Evolutionary conservation across 306 rosid genomes (phyloP), one percentile per base, ranked within the genome.

Genomic region (Cicer pinnatifidum): DNA sequence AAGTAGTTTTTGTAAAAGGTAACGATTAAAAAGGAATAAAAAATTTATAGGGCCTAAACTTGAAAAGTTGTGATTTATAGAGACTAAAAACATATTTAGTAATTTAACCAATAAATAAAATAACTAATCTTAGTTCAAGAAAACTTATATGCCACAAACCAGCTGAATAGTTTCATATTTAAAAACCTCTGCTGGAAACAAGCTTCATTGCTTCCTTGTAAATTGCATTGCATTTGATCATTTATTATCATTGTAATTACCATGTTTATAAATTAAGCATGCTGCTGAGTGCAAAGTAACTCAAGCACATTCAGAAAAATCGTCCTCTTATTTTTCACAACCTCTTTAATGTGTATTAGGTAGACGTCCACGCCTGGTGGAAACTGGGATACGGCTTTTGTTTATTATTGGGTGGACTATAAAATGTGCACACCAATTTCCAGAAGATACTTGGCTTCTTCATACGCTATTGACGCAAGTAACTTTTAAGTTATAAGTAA

Each of bases 361-460:
- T 67, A 37, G 60, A 71, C 35, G 47, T n/a, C 23, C 47, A 41
- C 10, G 7, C 40, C 54, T 23, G 45, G 73, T 15, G 7, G 9
- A 65, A 71, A 48, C 19, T 13, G 12, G 48, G 48, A 52, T 43
- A 44, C 41, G 65, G 20, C 23, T 51, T 78, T 43, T 60, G 37
- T 69, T 69, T 60, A 61, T 17, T 43, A 13, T 28, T 40, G 35
- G 47, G 68, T 73, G 66, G 81, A 47, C 35, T 69, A 54, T 69
- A 54, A 35, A 62, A 64, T 65, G 63, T 72, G 51, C 8, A 69
- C 43, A 48, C 13, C 47, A 52, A 43, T 77, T 75, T 82, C 71
- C 38, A 61, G 58, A 50, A 77, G 38, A 64, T 35, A 39, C 28
- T 67, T 59, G 20, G 79, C 67, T 69, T 75, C 81, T 70, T 15